phyloP scores from a whole-genome alignment of 2,329 filamentous ascomycete species.

The Rosellinia necatrix region DNA sequence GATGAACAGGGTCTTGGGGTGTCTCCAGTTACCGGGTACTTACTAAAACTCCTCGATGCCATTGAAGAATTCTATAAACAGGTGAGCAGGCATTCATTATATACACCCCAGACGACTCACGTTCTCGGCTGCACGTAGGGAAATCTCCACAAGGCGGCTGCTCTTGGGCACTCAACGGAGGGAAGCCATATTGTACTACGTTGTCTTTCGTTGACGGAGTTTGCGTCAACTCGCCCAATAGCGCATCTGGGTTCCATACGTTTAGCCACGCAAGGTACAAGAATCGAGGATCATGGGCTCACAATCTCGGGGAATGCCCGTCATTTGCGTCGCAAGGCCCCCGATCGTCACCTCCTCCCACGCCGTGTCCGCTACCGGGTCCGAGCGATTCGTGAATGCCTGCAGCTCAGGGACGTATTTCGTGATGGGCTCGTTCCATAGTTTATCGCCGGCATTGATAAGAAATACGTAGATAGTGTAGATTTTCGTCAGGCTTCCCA shows the following conservation, averaged over 20 bases:
- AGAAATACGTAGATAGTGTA: slow-evolving; percentile 46
- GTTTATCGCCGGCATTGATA: slow-evolving; percentile 36
- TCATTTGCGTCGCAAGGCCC: slow-evolving; percentile 36
- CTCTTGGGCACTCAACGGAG: slow-evolving; percentile 35
- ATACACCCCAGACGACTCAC: slow-evolving; percentile 26
- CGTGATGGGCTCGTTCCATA: slow-evolving; percentile 40
- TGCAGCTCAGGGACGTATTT: slow-evolving; percentile 38
- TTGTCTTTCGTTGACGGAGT: slow-evolving; percentile 30
- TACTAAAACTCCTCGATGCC: slow-evolving; percentile 36
- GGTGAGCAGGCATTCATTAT: slow-evolving; percentile 13
- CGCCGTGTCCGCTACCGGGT: slow-evolving; percentile 33
- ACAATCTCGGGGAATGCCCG: slow-evolving; percentile 38
- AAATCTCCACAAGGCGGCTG: slow-evolving; percentile 35
- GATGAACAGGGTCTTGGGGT: neutral
- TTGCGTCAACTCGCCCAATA: slow-evolving; percentile 39
- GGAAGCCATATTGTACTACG: slow-evolving; percentile 38
- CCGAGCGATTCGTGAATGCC: slow-evolving; percentile 32
- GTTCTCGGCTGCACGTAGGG: slow-evolving; percentile 36
- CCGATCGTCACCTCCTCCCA: slow-evolving; percentile 43
- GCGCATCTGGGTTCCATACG: slow-evolving; percentile 30
- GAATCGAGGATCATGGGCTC: no score
- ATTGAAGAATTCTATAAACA: slow-evolving; percentile 34
- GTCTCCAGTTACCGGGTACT: neutral
- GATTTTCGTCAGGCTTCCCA: slow-evolving; percentile 49
- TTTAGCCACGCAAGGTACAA: neutral